phyloP scores from a whole-genome alignment of 352 stramenopile genomes.

The Pythium aquatile region DNA sequence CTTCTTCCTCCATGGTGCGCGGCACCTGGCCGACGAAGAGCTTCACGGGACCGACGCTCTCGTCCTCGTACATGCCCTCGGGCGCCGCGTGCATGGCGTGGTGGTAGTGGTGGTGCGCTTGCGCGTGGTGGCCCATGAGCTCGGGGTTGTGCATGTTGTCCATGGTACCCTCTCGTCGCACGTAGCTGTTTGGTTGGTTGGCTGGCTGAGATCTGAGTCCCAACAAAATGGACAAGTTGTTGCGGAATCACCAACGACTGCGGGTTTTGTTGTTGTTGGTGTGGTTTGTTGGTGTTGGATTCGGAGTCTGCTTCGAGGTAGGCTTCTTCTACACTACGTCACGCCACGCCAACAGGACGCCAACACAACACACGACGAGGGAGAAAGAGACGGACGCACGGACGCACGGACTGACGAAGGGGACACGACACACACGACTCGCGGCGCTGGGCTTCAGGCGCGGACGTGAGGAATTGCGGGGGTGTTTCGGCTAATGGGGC shows the following conservation, averaged over 20 bases:
- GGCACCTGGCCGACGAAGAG: slow-evolving; percentile 87
- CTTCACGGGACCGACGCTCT: slow-evolving; percentile 56
- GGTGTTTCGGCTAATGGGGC: neutral
- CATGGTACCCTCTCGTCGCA: slow-evolving; percentile 7
- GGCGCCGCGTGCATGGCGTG: neutral
- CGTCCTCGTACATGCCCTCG: slow-evolving; percentile 16
- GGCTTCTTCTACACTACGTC: slow-evolving; percentile 1
- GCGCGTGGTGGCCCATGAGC: slow-evolving; percentile 10
- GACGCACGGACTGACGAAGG: slow-evolving; percentile 1
- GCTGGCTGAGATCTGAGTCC: neutral
- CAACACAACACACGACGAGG: slow-evolving; percentile 17
- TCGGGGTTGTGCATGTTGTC: slow-evolving; percentile 21
- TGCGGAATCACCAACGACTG: neutral
- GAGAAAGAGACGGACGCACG: neutral
- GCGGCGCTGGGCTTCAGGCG: slow-evolving; percentile 1
- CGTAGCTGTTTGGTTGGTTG: slow-evolving; percentile 4
- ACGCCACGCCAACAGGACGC: slow-evolving; percentile 19
- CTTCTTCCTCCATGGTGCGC: slow-evolving; percentile 87
- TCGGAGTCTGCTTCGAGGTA: neutral
- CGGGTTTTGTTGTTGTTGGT: neutral
- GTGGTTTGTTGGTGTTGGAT: neutral
- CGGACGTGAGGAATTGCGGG: neutral
- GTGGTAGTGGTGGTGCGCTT: slow-evolving; percentile 19
- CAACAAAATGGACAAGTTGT: neutral
- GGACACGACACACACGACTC: neutral